A percentile compares a stretch with the other conserved stretches of the same genome.
Evolutionary conservation across 2,329 filamentous ascomycete species (phyloP).

Genomic region (Aspergillus quadrilineatus): DNA sequence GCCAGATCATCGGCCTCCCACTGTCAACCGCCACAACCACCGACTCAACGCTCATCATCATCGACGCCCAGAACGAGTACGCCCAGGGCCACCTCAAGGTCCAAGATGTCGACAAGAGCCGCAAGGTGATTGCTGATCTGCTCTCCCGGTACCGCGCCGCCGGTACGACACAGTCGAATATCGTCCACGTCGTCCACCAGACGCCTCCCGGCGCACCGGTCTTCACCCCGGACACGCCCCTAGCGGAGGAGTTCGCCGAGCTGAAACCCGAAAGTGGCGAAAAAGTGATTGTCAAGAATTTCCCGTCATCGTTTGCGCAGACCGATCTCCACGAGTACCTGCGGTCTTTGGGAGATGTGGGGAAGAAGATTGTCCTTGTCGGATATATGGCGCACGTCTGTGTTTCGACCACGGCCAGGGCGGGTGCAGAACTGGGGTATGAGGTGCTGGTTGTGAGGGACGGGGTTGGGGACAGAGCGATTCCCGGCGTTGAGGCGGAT

Average conservation of each 20-base stretch:
- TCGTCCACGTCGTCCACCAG: conserved; percentile 63
- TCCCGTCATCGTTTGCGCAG: conserved; percentile 60
- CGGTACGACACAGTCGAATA: conserved; percentile 36
- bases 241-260: conserved; percentile 63
- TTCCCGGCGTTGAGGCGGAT: conserved; percentile 57
- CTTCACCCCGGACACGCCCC: conserved; percentile 61
- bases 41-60: conserved; percentile 65
- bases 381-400: conserved; percentile 57
- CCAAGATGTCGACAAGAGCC: conserved; percentile 53
- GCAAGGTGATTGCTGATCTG: conserved; percentile 57
- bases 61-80: conserved; percentile 71
- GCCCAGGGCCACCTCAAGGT: conserved; percentile 55
- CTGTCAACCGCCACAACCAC: conserved; percentile 56
- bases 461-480: conserved; percentile 65
- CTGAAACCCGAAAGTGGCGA: conserved; percentile 56
- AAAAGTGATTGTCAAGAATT: conserved; percentile 58
- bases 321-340: conserved; percentile 60
- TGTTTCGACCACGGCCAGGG: conserved; percentile 62
- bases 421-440: conserved; percentile 61
- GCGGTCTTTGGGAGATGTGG: conserved; percentile 43
- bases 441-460: conserved; percentile 63
- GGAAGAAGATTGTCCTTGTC: conserved; percentile 40
- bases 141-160: conserved; percentile 61
- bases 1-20: conserved; percentile 54
- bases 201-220: conserved; percentile 62